Base-by-base conservation (phyloP, 2,329 filamentous ascomycete genomes). In the Grosmannia clavigera region DNA sequence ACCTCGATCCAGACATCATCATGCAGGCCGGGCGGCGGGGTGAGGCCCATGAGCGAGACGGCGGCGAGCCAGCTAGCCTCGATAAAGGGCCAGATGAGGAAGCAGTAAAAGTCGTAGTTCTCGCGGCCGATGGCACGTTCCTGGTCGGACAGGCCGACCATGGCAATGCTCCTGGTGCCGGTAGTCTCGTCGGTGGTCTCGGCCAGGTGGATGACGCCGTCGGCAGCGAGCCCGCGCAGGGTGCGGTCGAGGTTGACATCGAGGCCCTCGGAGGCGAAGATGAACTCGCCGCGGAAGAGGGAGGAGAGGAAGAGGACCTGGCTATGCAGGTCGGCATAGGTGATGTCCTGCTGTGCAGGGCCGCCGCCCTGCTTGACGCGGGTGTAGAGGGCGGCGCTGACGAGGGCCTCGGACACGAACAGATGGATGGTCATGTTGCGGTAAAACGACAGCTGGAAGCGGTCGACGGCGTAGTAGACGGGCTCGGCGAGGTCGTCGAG, bases 341-440 rank as follows among this genome's bases (percentile, higher is more conserved):
- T 74, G 31, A 96, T 92, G 55, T 87, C 83, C 69, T 97, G 90
- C 65, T 87, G 83, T 4, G 85, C 78, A 0, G 89, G 87, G 0
- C 88, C 90, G n/a, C 92, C 92, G 19, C 94, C 94, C 63, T 85
- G 84, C 72, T 99, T 99, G 59, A 97, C 88, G 53, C 84, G 83
- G 0, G 86, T 94, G 71, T 99, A 99, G 79, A 99, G 86, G 33
- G 88, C 88, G 5, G 86, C 90, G 63, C 90, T 94, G 27, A 97
- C 90, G 5, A 99, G 78, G 0, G 92, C 88, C 70, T 97, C 92
- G 2, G 90, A 87, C 61, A 99, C 94, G 72, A 99, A 99, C 5
- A 99, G 81, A 70, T 99, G 94, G 63, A 99, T 99, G 0, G 92
- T 96, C 94, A 97, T 97, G 73, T 99, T 99, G 58, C 94, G 86